Percentiles rank a stretch among this genome's conserved stretches.
Conservation (phyloP, 2,329 filamentous ascomycete genomes). For the Venturia carpophila region DNA sequence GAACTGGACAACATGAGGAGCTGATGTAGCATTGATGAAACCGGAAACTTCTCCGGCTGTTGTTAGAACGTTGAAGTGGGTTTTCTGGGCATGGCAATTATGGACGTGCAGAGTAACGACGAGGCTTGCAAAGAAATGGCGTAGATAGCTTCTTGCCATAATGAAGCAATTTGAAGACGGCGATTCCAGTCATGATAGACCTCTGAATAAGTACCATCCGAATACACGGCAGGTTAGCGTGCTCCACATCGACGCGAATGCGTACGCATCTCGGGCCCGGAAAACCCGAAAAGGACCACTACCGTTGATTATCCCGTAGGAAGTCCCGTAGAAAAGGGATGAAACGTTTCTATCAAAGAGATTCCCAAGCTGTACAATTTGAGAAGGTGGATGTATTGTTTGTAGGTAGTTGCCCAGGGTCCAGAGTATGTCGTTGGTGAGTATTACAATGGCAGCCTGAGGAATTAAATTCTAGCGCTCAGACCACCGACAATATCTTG, state of each 20-base stretch:
- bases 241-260: not conserved
- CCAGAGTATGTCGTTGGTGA: too few relatives aligned
- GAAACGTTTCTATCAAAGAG: too few relatives aligned
- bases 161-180: too few relatives aligned
- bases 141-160: not conserved
- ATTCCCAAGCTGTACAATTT: too few relatives aligned
- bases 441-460: too few relatives aligned
- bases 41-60: not conserved
- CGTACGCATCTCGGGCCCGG: not conserved
- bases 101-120: not conserved
- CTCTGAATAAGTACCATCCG: not conserved
- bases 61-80: not conserved
- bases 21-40: conserved; percentile 3
- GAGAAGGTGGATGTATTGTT: too few relatives aligned
- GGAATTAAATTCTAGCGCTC: too few relatives aligned
- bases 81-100: not conserved
- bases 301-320: too few relatives aligned
- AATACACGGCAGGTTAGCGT: not conserved
- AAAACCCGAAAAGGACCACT: not conserved
- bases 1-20: conserved; percentile 17
- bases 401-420: too few relatives aligned
- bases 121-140: not conserved
- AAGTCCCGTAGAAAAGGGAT: too few relatives aligned
- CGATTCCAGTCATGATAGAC: not conserved
- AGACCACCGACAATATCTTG: too few relatives aligned